These are phyloP conservation scores for Emergomyces orientalis DNA, from an alignment of 2,329 filamentous ascomycete species.

Conservation along the genomic window DNA sequence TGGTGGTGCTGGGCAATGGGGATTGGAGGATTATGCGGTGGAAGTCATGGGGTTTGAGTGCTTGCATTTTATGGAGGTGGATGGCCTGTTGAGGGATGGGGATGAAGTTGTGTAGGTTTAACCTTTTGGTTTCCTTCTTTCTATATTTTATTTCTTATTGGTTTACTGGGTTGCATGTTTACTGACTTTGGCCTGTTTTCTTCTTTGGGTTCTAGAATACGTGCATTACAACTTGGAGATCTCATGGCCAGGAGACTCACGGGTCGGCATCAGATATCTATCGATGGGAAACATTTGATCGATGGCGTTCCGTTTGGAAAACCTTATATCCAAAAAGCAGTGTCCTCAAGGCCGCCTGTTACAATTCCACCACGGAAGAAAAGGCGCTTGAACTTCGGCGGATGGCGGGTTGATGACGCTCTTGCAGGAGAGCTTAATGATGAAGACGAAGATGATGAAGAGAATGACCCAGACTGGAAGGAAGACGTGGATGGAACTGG, in stretches of 20 bases:
- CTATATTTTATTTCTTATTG: not conserved
- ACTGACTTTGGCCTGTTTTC: not conserved
- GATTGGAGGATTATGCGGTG: conserved; percentile 80
- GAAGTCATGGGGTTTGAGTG: conserved; percentile 79
- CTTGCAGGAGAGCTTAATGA: conserved; percentile 19
- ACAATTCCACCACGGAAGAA: conserved; percentile 72
- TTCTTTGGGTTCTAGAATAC: conserved; percentile 49
- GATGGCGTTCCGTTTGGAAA: conserved; percentile 81
- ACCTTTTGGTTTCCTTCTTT: conserved; percentile 28
- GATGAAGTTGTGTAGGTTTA: conserved; percentile 77
- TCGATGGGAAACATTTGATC: conserved; percentile 68
- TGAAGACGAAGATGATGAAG: conserved; percentile 24
- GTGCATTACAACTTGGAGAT: conserved; percentile 66
- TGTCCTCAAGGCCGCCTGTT: conserved; percentile 55
- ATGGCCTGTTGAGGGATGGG: conserved; percentile 64
- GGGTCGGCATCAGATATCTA: conserved; percentile 71
- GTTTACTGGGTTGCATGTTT: conserved; percentile 6
- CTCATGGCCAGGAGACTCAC: conserved; percentile 61
- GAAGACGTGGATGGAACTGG: conserved; percentile 15
- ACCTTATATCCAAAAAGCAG: conserved; percentile 51
- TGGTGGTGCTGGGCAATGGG: conserved; percentile 49
- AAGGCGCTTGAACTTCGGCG: conserved; percentile 36
- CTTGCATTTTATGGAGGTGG: conserved; percentile 69
- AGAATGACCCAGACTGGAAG: conserved; percentile 20
- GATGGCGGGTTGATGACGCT: conserved; percentile 23